Base-by-base conservation (phyloP, 805 yeast species). In the Zygosaccharomyces lentus region DNA sequence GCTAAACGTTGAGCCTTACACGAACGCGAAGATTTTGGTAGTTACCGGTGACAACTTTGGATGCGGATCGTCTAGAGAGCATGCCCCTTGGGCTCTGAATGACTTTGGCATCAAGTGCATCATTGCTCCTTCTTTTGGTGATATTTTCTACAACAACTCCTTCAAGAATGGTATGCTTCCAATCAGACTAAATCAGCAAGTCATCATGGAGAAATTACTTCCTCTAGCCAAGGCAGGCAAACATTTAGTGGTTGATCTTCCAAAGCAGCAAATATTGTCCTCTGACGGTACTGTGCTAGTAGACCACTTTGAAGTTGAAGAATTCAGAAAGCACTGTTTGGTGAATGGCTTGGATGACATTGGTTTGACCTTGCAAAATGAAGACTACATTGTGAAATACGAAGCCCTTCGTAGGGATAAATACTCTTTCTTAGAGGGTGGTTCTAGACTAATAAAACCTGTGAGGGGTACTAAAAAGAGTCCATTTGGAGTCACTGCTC, bases 21-120 rank as follows among this genome's bases (percentile, higher is more conserved):
- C 82, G 55, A 61, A 76, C 19, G 84, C 98, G 16, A 82, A 85
- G 68, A 83, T 91, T 56, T 73, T 93, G 55, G 84, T 91, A 56
- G 96, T 89, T 49, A 81, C 95, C 35, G 99, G 99, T 67, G 95
- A 87, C 65, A 93, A 93, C 75, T 93, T 93, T 65, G 99, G 99
- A 56, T 93, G 99, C 74, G 99, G 99, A 61, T 90, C 97, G 34
- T 90, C 97, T 1, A 87, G 99, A 78, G 99, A 93, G 70, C 99
- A 93, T 63, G 99, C 99, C 27, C 98, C 99, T 48, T 93, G 99
- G 99, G 98, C 99, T 2, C 77, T 93, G 56, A 90, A 89, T 61
- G 99, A 93, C 71, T 93, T 93, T 62, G 99, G 99, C 69, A 89
- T 93, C 68, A 84, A 86, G 68, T 84, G 91, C 53, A 86, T 93